Evolutionary conservation across 2,329 filamentous ascomycete genomes (phyloP), one percentile per base, ranked within the genome.

Genomic region (Trichoderma sp.): DNA sequence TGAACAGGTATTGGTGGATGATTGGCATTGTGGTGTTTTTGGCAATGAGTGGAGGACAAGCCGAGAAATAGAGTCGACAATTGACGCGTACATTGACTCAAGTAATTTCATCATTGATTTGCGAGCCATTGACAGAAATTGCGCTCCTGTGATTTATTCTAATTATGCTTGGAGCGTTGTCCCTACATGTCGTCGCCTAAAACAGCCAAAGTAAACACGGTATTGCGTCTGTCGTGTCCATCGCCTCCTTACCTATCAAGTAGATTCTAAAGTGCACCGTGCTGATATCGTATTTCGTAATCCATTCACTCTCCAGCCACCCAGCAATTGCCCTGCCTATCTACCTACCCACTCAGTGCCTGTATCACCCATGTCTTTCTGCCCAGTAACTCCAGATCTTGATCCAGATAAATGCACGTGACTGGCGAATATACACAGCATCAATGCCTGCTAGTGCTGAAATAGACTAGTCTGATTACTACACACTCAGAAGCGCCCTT

Each of bases 1-100:
- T 58, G 31, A 68, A 63, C 72, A 89, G 88, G 78, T 91, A 91
- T 77, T 91, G 89, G 89, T 91, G 88, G 88, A 77, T 88, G 73
- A 79, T 89, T 78, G 84, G 80, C 24, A 82, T 87, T 33, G 83
- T 83, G 31, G 80, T 84, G 33, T 74, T 90, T 60, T 76, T 91
- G 72, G 76, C 87, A 7, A 73, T 89, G 71, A 81, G 84, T 61
- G 83, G 87, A 64, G 86, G 84, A 64, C 86, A 84, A 35, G 83
- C 82, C 13, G 82, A 83, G 73, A 87, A 87, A 79, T 86, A 82
- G 81, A 82, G 19, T 33, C 10, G 43, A 53, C 27, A 67, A 43
- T 43, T 35, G 11, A 71, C 53, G 21, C 47, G 33, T 64, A 52
- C 8, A 52, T 52, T n/a, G 40, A 49, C 16, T 3, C 24, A 29